Percentiles rank a stretch among this genome's conserved stretches.
phyloP scores from a whole-genome alignment of 805 yeast species.

The Lipomyces japonicus region DNA sequence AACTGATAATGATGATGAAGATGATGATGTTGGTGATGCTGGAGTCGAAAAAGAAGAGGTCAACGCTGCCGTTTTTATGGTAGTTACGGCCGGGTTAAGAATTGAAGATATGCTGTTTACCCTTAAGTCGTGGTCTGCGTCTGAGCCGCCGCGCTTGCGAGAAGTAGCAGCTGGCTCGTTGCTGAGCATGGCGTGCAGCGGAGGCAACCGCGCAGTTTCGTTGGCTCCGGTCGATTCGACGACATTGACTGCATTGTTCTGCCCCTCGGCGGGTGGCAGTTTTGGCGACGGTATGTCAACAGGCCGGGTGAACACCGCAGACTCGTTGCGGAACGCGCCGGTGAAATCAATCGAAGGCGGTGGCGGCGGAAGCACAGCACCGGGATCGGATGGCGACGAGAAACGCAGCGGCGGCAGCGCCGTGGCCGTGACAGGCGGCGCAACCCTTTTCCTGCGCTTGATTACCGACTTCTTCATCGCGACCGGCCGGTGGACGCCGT shows the following conservation, averaged over 20 bases:
- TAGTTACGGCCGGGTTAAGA: conserved; percentile 16
- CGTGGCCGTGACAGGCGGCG: conserved; percentile 25
- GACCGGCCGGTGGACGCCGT: conserved; percentile 73
- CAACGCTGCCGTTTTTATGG: conserved; percentile 1
- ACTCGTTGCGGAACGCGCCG: conserved; percentile 35
- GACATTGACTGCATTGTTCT: conserved; percentile 3
- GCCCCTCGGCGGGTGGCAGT: not conserved
- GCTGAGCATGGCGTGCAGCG: conserved; percentile 9
- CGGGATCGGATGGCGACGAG: not conserved
- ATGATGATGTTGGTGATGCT: not conserved
- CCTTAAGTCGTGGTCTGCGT: conserved; percentile 6
- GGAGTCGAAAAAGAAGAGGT: conserved; percentile 2
- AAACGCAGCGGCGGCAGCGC: conserved; percentile 18
- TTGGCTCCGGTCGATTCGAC: conserved; percentile 1
- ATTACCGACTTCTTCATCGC: conserved; percentile 69
- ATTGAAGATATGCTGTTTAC: conserved; percentile 25
- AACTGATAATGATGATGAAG: conserved; percentile 4
- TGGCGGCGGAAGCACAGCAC: not conserved
- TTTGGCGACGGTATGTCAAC: conserved; percentile 7
- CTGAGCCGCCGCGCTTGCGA: conserved; percentile 1
- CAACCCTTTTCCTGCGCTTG: conserved; percentile 62
- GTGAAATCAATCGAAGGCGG: conserved; percentile 41
- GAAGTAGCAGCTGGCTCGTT: conserved; percentile 1
- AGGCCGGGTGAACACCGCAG: conserved; percentile 17
- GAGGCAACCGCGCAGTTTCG: conserved; percentile 16